Percentiles rank a stretch among this genome's conserved stretches.
Evolutionary conservation across 371 early-diverging fungal species (phyloP).

Genomic region (Rhizopus sp.): DNA sequence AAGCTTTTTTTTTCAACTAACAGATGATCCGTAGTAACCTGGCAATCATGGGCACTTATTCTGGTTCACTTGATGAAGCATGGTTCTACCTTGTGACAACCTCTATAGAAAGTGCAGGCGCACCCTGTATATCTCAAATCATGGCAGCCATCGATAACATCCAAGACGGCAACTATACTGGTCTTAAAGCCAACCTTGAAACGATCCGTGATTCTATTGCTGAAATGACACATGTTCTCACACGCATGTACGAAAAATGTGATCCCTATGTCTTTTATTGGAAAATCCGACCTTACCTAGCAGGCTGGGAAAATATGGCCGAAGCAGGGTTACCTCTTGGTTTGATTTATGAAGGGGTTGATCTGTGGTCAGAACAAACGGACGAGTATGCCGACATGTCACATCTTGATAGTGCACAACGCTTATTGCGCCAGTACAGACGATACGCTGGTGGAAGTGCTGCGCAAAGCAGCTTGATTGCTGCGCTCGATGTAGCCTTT

Average conservation of each 20-base stretch:
- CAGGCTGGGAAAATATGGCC: conserved; percentile 93
- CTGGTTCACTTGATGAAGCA: conserved; percentile 90
- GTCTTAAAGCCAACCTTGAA: conserved; percentile 53
- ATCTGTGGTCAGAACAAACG: conserved; percentile 51
- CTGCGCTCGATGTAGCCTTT: conserved; percentile 88
- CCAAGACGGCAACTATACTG: conserved; percentile 51
- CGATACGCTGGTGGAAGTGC: conserved; percentile 94
- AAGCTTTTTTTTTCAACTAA: not conserved
- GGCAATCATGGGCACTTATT: conserved; percentile 79
- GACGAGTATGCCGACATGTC: conserved; percentile 59
- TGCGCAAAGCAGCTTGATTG: conserved; percentile 93
- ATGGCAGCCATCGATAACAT: conserved; percentile 58
- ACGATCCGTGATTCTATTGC: conserved; percentile 59
- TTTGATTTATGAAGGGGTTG: conserved; percentile 90
- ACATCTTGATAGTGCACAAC: conserved; percentile 59
- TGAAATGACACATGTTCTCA: conserved; percentile 65
- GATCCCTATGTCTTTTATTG: conserved; percentile 96
- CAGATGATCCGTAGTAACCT: conserved; percentile 62
- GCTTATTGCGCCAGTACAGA: conserved; percentile 59
- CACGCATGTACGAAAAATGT: conserved; percentile 91
- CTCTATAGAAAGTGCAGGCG: conserved; percentile 89
- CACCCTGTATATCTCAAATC: conserved; percentile 72
- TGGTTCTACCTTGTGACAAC: conserved; percentile 96
- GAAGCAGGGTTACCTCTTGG: conserved; percentile 87
- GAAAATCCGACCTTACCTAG: conserved; percentile 90